phyloP scores from a whole-genome alignment of 1,284 basidiomycete genomes.

The Rhodotorula sp. region DNA sequence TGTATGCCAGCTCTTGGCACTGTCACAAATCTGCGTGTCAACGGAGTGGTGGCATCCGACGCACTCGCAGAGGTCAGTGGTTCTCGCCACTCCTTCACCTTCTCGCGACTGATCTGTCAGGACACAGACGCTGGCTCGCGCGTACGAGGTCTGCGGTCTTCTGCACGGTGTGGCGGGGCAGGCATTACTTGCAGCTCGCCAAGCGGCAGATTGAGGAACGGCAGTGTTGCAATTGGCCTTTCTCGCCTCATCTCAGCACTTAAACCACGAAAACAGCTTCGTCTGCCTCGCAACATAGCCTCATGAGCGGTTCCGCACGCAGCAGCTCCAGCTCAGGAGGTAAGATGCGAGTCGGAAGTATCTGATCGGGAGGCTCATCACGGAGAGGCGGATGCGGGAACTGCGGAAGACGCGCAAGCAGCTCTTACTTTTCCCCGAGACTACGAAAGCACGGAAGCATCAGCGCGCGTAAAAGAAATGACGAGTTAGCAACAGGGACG shows the following conservation, averaged over 20 bases:
- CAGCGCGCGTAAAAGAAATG: background rate
- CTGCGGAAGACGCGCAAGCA: background rate
- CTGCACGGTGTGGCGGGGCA: slow-evolving; percentile 59
- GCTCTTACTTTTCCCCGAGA: background rate
- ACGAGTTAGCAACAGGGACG: background rate
- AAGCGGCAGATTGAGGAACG: too few relatives aligned
- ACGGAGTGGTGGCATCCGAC: slow-evolving; percentile 62
- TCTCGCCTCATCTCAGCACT: background rate
- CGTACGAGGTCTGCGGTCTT: slow-evolving; percentile 67
- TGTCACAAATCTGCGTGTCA: slow-evolving; percentile 77
- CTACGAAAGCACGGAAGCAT: background rate
- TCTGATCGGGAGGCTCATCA: slow-evolving; percentile 18
- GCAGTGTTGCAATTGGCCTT: background rate
- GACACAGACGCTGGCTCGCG: slow-evolving; percentile 64
- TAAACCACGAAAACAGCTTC: background rate
- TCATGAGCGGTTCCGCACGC: background rate
- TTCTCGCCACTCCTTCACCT: background rate
- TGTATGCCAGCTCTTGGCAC: slow-evolving; percentile 88
- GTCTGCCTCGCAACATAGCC: background rate
- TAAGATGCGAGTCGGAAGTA: slow-evolving; percentile 2
- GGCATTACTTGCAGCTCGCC: slow-evolving; percentile 1
- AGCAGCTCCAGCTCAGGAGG: background rate
- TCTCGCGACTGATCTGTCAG: background rate
- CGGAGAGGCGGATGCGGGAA: background rate
- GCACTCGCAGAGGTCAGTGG: slow-evolving; percentile 61